Evolutionary conservation across 768 basidiomycete genomes (phyloP).

Genomic region (Galerina marginata): DNA sequence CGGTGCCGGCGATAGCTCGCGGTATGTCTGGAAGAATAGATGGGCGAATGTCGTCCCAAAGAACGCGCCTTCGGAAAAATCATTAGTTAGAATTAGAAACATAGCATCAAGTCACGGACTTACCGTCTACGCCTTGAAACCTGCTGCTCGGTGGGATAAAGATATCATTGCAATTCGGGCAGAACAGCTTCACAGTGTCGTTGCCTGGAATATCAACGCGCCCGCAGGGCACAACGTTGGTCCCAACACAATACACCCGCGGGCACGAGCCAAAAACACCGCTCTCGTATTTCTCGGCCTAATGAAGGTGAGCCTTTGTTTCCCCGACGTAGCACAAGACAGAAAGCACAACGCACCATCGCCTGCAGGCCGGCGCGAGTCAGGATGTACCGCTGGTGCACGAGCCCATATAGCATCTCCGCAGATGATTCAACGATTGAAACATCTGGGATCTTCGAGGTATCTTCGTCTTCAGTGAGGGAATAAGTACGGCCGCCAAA

Average conservation of each 20-base stretch:
- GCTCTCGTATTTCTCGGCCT: conserved; percentile 97
- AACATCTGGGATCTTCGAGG: conserved; percentile 95
- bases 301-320: conserved; percentile 14
- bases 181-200: conserved; percentile 97
- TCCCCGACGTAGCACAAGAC: conserved; percentile 4
- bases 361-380: conserved; percentile 92
- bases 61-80: conserved; percentile 76
- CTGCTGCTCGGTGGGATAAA: conserved; percentile 95
- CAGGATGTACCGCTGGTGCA: conserved; percentile 96
- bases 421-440: conserved; percentile 98
- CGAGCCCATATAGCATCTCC: conserved; percentile 95
- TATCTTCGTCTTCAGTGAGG: conserved; percentile 77
- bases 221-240: conserved; percentile 93
- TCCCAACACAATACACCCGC: conserved; percentile 89
- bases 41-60: conserved; percentile 99
- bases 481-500: conserved; percentile 19
- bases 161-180: conserved; percentile 97
- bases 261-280: conserved; percentile 94
- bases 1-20: conserved; percentile 91
- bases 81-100: conserved; percentile 10
- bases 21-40: conserved; percentile 97
- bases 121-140: conserved; percentile 95
- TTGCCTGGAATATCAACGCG: conserved; percentile 94
- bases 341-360: conserved; percentile 68
- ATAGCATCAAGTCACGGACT: conserved; percentile 28